A percentile compares a stretch with the other conserved stretches of the same genome.
Conservation (phyloP, 345 rosid genomes). For the Gossypium longicalyx region DNA sequence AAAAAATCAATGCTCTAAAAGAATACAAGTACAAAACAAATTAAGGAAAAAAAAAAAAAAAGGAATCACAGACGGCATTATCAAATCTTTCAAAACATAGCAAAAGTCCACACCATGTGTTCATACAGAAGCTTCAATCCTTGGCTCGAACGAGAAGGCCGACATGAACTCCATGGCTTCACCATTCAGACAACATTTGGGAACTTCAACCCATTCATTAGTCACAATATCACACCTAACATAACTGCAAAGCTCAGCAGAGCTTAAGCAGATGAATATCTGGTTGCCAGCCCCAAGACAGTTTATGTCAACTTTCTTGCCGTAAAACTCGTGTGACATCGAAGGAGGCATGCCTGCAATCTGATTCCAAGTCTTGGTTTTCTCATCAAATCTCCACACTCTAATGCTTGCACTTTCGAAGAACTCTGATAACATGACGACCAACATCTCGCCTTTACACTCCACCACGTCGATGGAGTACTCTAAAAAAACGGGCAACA, state of each 20-base stretch:
- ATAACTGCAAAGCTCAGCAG: conserved; percentile 52
- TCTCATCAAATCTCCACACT: conserved; percentile 65
- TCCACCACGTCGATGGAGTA: conserved; percentile 84
- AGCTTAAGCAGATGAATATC: conserved; percentile 67
- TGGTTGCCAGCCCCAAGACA: conserved; percentile 65
- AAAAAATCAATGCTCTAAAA: background rate
- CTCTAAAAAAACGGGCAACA: conserved; percentile 61
- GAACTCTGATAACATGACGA: conserved; percentile 67
- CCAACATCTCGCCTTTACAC: conserved; percentile 63
- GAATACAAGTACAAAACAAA: background rate
- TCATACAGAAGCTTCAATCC: conserved; percentile 15
- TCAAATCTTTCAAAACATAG: background rate
- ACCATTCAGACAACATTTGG: conserved; percentile 42
- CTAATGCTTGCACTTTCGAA: conserved; percentile 75
- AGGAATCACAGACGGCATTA: background rate
- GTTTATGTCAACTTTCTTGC: conserved; percentile 73
- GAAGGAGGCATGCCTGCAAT: conserved; percentile 70
- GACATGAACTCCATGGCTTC: conserved; percentile 68
- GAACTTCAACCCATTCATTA: conserved; percentile 62
- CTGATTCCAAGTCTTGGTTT: conserved; percentile 50
- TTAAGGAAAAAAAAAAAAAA: background rate
- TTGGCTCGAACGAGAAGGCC: conserved; percentile 79
- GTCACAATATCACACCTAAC: conserved; percentile 41
- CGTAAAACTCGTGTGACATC: conserved; percentile 73
- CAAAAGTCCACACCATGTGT: background rate